Conservation (phyloP, 2,329 filamentous ascomycete species). For the Colletotrichum camelliae region DNA sequence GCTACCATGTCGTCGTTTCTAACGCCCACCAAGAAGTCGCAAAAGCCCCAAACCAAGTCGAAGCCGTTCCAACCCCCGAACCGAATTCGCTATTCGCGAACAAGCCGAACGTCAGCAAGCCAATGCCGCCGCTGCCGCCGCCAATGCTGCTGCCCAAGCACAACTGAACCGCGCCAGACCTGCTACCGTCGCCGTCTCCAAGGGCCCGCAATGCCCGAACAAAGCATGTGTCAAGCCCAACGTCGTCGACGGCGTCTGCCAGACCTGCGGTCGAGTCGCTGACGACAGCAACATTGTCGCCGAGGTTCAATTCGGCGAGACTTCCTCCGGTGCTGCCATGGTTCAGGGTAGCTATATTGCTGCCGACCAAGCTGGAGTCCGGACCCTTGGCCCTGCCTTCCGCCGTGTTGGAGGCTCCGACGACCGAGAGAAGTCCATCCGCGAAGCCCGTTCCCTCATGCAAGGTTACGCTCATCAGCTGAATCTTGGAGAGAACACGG, state of each 20-base stretch:
- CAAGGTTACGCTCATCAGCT: constrained; percentile 67
- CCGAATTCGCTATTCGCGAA: constrained; percentile 56
- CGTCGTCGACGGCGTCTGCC: constrained; percentile 73
- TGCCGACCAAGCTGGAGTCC: constrained; percentile 82
- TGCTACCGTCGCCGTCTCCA: constrained; percentile 36
- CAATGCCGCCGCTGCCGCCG: constrained; percentile 33
- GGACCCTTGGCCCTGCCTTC: constrained; percentile 68
- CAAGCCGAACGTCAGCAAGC: constrained; percentile 51
- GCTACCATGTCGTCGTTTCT: constrained; percentile 53
- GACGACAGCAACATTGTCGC: constrained; percentile 89
- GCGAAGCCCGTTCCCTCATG: constrained; percentile 63
- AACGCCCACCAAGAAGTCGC: constrained; percentile 42
- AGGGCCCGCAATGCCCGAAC: constrained; percentile 59
- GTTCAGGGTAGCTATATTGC: constrained; percentile 90
- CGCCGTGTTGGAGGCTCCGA: constrained; percentile 63
- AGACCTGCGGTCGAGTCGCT: constrained; percentile 83
- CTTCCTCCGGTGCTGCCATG: constrained; percentile 81
- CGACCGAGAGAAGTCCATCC: constrained; percentile 65
- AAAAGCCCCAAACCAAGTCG: constrained; percentile 32
- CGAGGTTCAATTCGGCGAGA: constrained; percentile 91
- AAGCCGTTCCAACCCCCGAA: constrained; percentile 52
- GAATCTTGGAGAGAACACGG: constrained; percentile 60
- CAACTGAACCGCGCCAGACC: constrained; percentile 26
- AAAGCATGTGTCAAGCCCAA: constrained; percentile 65
- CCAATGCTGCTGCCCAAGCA: constrained; percentile 21